Evolutionary conservation across 2,329 filamentous ascomycete species (phyloP), one percentile per base, ranked within the genome.

Genomic region (Paraconiothyrium brasiliense): DNA sequence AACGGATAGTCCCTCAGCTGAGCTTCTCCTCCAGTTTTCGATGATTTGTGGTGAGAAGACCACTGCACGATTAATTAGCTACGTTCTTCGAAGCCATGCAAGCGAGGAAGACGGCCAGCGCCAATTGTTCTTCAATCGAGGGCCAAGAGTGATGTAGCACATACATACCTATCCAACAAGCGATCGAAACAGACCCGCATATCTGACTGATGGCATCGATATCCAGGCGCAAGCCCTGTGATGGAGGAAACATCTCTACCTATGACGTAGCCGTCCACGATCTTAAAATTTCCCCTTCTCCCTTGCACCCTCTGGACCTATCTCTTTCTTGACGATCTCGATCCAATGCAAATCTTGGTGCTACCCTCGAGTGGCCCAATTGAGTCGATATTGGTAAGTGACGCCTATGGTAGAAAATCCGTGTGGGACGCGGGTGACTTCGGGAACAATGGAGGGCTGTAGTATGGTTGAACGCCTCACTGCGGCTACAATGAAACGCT

Each of bases 31-130:
- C 81, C 97, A 97, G 76, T 97, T 97, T 75, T 97, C 93, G 70
- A 97, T 90, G 71, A 99, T 97, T 71, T 99, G 95, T 2, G 95
- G 95, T 0, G 93, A 95, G 82, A 97, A 99, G 60, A 99, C 95
- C 39, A 98, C 75, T 76, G 50, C 16, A 8, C 35, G 13, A n/a
- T 48, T 39, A 11, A 51, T 74, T 47, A 73, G 67, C 46, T n/a
- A 37, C 10, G 8, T 37, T n/a, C 16, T 51, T 51, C 16, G 46
- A 27, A 30, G 32, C 16, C 10, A 4, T 44, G 11, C n/a, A 24
- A 10, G 20, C 24, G 11, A 46, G 22, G 10, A 11, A 10, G 20
- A 46, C 20, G 3, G 20, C 1, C n/a, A 24, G 20, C 20, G 4
- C 43, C 41, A 7, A 46, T 24, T 9, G 43, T 46, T 20, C 13